Conservation (phyloP, 345 rosid genomes). For the Sapria himalayana region DNA sequence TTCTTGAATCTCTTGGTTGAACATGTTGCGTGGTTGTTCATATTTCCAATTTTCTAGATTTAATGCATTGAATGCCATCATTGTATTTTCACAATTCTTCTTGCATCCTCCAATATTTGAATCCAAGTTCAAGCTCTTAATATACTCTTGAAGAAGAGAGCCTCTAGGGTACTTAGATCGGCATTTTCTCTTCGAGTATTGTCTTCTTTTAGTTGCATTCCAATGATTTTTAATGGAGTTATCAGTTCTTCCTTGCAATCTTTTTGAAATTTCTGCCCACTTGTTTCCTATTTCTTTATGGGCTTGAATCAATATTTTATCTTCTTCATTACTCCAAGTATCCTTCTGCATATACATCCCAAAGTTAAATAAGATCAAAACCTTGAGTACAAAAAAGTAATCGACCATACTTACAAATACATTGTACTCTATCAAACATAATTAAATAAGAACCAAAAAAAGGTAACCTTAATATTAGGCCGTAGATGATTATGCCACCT, state of each 20-base stretch:
- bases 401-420: background rate
- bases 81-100: too few relatives aligned
- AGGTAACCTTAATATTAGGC: slow-evolving; percentile 67
- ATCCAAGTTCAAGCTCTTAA: slow-evolving; percentile 55
- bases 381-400: background rate
- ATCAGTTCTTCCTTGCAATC: slow-evolving; percentile 84
- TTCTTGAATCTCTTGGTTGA: slow-evolving; percentile 24
- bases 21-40: too few relatives aligned
- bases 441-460: background rate
- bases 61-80: too few relatives aligned
- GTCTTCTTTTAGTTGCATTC: slow-evolving; percentile 94
- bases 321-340: slow-evolving; percentile 85
- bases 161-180: slow-evolving; percentile 54
- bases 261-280: slow-evolving; percentile 97
- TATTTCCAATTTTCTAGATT: too few relatives aligned
- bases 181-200: slow-evolving; percentile 61
- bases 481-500: slow-evolving; percentile 94
- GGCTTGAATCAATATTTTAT: slow-evolving; percentile 43
- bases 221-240: slow-evolving; percentile 98
- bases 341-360: slow-evolving; percentile 32
- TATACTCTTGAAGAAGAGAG: slow-evolving; percentile 75
- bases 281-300: slow-evolving; percentile 84
- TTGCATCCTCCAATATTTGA: too few relatives aligned
- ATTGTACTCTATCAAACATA: too few relatives aligned
- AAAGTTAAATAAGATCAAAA: background rate